phyloP scores from a whole-genome alignment of 179 eudicot genomes.

The Actinidia chinensis region DNA sequence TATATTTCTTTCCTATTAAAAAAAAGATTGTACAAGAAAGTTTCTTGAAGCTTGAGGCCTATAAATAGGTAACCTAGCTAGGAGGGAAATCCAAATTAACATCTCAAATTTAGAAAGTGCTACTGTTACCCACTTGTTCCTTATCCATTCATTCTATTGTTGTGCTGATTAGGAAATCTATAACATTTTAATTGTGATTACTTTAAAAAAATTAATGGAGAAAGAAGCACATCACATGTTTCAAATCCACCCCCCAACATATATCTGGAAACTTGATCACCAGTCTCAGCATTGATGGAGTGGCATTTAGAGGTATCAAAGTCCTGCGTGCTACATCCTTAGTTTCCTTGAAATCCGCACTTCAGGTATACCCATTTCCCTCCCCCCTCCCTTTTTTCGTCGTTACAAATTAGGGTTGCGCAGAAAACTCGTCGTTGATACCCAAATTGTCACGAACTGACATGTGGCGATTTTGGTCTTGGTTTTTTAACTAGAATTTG shows the following conservation, averaged over 20 bases:
- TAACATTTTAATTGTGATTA: no score
- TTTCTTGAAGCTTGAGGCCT: background rate
- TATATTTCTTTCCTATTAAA: background rate
- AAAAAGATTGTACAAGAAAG: background rate
- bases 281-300: slow-evolving; percentile 26
- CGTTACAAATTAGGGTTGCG: background rate
- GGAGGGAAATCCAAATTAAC: background rate
- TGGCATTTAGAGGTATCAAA: slow-evolving; percentile 22
- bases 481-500: no score
- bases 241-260: slow-evolving; percentile 25
- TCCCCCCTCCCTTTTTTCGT: background rate
- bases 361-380: slow-evolving; percentile 11
- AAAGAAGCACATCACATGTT: background rate
- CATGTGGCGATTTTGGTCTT: no score
- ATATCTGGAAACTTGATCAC: slow-evolving; percentile 22
- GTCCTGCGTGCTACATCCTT: slow-evolving; percentile 25
- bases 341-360: slow-evolving; percentile 20
- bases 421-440: no score
- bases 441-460: no score
- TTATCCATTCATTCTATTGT: background rate
- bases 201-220: slow-evolving; percentile 7
- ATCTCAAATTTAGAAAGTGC: no score
- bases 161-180: no score
- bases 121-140: background rate
- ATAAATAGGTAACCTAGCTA: slow-evolving; percentile 7